Evolutionary conservation across 345 rosid species (phyloP).

Genomic region (Gynandropsis gynandra): DNA sequence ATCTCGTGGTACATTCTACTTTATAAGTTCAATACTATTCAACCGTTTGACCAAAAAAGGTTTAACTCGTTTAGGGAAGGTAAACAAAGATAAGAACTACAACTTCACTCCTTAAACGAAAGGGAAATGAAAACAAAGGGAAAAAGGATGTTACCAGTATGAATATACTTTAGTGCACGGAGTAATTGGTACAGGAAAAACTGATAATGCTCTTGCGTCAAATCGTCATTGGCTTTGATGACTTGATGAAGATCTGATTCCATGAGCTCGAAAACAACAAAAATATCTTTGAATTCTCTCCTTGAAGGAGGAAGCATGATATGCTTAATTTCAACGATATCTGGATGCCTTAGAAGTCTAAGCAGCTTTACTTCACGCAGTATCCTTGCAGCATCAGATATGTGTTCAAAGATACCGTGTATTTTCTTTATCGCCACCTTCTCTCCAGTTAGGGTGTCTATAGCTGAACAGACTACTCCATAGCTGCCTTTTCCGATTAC

Average conservation of each 20-base stretch:
- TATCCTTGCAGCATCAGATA: constrained; percentile 86
- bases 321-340: constrained; percentile 91
- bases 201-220: constrained; percentile 91
- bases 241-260: constrained; percentile 96
- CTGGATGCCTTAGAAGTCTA: constrained; percentile 80
- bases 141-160: constrained; percentile 55
- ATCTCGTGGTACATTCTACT: background rate
- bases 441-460: constrained; percentile 73
- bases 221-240: constrained; percentile 92
- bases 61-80: too few species aligned
- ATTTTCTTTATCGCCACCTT: constrained; percentile 92
- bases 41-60: too few species aligned
- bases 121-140: background rate
- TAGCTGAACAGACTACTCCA: constrained; percentile 91
- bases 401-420: constrained; percentile 82
- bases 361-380: constrained; percentile 87
- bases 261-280: constrained; percentile 96
- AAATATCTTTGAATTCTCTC: constrained; percentile 89
- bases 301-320: constrained; percentile 92
- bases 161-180: constrained; percentile 89
- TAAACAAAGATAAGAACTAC: background rate
- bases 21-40: background rate
- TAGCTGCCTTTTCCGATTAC: constrained; percentile 92
- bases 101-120: too few species aligned
- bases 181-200: constrained; percentile 89